phyloP scores from a whole-genome alignment of 345 rosid genomes.

The Populus nigra region DNA sequence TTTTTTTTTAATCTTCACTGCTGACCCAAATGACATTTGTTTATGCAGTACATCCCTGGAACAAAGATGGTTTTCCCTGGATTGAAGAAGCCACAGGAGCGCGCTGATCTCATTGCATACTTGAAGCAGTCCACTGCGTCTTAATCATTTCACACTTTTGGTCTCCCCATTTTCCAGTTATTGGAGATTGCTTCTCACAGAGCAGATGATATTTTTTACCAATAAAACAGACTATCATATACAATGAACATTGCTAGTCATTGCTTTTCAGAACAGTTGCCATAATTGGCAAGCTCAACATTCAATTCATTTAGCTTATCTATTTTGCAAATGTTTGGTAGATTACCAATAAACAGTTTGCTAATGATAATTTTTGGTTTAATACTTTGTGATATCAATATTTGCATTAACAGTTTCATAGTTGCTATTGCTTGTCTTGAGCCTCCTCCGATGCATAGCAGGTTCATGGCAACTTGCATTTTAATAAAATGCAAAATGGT shows the following conservation, averaged over 20 bases:
- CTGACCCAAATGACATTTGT: neutral
- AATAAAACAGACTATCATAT: neutral
- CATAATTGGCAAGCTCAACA: neutral
- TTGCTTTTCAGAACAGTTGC: neutral
- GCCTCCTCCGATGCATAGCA: neutral
- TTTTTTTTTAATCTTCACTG: neutral
- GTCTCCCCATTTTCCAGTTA: neutral
- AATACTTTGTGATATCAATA: neutral
- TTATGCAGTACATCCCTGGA: slow-evolving; percentile 88
- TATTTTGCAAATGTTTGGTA: neutral
- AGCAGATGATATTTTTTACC: neutral
- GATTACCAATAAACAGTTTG: neutral
- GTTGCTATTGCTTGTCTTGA: neutral
- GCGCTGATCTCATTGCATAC: slow-evolving; percentile 89
- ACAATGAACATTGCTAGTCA: neutral
- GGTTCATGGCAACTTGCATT: neutral
- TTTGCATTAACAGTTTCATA: neutral
- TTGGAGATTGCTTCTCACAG: neutral
- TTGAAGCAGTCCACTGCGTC: slow-evolving; percentile 75
- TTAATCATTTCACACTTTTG: neutral
- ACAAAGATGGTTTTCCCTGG: slow-evolving; percentile 99
- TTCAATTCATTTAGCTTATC: slow-evolving; percentile 1
- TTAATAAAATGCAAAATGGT: neutral
- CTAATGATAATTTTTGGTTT: neutral
- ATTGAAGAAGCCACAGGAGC: slow-evolving; percentile 86